A percentile compares a stretch with the other conserved stretches of the same genome.
These are phyloP conservation scores for Sesbania bispinosa DNA, from an alignment of 306 rosid species.

Conservation along the genomic window DNA sequence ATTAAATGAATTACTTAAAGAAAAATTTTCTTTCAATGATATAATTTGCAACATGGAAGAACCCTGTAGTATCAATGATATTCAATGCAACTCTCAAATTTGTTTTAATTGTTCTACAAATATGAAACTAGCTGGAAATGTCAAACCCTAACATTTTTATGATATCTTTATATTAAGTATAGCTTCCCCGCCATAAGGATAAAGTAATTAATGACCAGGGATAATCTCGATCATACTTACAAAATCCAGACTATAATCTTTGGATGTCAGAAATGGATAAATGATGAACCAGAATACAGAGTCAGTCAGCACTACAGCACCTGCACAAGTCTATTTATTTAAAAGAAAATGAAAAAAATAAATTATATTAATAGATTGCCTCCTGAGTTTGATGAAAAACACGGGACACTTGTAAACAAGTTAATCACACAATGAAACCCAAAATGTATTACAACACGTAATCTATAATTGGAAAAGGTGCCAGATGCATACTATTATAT, in stretches of 20 bases:
- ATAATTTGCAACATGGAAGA: neutral
- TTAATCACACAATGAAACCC: neutral
- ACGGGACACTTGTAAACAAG: neutral
- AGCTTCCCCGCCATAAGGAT: too few relatives aligned
- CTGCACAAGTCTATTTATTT: constrained; percentile 63
- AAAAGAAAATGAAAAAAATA: neutral
- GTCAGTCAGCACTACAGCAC: constrained; percentile 85
- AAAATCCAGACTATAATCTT: constrained; percentile 50
- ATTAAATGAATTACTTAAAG: neutral
- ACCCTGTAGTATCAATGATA: neutral
- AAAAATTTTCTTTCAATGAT: too few relatives aligned
- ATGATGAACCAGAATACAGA: constrained; percentile 73
- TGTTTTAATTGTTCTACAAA: neutral
- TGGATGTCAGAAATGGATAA: constrained; percentile 58
- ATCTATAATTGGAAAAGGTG: neutral
- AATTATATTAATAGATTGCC: neutral
- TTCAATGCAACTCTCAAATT: constrained; percentile 14
- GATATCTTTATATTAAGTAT: neutral
- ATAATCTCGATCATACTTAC: constrained; percentile 47
- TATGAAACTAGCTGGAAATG: neutral
- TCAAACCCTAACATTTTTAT: neutral
- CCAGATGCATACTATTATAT: neutral
- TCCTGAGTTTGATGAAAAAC: neutral
- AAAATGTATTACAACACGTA: neutral
- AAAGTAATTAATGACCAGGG: neutral